Conservation (phyloP, 2,329 filamentous ascomycete genomes). For the Xylariaceae sp. region DNA sequence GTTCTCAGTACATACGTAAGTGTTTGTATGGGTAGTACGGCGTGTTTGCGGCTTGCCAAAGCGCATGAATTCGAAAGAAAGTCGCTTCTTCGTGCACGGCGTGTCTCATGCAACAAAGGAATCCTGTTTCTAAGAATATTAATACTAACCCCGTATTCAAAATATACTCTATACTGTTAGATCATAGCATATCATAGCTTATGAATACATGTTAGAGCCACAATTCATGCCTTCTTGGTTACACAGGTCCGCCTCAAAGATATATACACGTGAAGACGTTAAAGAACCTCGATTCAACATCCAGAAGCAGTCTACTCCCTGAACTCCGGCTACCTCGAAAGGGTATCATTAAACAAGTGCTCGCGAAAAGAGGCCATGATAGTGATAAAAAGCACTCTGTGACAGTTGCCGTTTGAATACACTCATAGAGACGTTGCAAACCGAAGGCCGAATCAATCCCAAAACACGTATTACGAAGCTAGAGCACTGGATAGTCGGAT, state of each 20-base stretch:
- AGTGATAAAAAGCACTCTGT: background rate
- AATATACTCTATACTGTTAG: background rate
- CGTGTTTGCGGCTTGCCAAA: background rate
- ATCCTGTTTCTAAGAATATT: no score
- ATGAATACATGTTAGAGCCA: background rate
- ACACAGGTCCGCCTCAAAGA: background rate
- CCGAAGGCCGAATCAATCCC: background rate
- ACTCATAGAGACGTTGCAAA: background rate
- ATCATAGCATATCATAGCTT: no score
- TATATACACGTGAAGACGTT: background rate
- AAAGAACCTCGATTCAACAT: background rate
- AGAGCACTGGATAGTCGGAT: background rate
- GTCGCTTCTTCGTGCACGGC: background rate
- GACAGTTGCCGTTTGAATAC: background rate
- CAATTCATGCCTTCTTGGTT: background rate
- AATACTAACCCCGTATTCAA: background rate
- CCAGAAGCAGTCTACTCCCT: background rate
- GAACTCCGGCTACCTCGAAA: constrained; percentile 11
- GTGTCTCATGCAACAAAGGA: background rate
- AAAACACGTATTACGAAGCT: background rate
- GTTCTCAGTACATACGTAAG: no score
- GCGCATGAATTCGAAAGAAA: background rate
- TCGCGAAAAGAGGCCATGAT: background rate
- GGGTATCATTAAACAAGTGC: constrained; percentile 18
- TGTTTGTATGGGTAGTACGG: no score